Evolutionary conservation across 192 early-diverging fungal species (phyloP).

Genomic region (Lobosporangium transversale): DNA sequence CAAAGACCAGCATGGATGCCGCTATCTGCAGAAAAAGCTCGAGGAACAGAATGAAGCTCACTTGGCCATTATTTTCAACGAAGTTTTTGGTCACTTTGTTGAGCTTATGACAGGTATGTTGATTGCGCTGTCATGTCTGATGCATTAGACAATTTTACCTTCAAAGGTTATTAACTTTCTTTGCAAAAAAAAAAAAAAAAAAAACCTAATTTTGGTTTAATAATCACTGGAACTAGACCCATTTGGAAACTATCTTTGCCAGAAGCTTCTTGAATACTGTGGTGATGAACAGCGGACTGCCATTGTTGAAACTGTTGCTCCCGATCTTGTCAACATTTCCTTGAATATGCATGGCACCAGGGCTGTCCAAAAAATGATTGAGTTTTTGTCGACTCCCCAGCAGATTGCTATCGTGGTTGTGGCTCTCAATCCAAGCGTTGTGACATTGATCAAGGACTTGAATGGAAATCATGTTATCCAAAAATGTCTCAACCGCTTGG

Average conservation of each 20-base stretch:
- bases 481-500: slow-evolving; percentile 85
- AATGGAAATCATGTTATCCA: slow-evolving; percentile 95
- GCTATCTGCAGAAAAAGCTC: slow-evolving; percentile 87
- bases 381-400: slow-evolving; percentile 69
- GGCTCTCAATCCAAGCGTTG: slow-evolving; percentile 76
- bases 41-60: slow-evolving; percentile 77
- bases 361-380: slow-evolving; percentile 93
- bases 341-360: slow-evolving; percentile 93
- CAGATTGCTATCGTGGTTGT: slow-evolving; percentile 76
- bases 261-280: slow-evolving; percentile 86
- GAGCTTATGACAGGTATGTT: slow-evolving; percentile 83
- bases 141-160: too few species aligned
- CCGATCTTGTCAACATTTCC: slow-evolving; percentile 81
- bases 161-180: too few species aligned
- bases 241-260: slow-evolving; percentile 94
- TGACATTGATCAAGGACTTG: slow-evolving; percentile 87
- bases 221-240: too few species aligned
- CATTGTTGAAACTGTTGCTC: slow-evolving; percentile 76
- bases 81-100: slow-evolving; percentile 78
- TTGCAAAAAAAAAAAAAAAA: too few species aligned
- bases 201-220: too few species aligned
- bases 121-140: too few species aligned
- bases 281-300: slow-evolving; percentile 78
- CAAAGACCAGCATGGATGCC: slow-evolving; percentile 91
- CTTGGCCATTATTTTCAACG: slow-evolving; percentile 76